These are phyloP conservation scores for Fraxinus angustifolia DNA, from an alignment of 305 asterid species.

Conservation along the genomic window DNA sequence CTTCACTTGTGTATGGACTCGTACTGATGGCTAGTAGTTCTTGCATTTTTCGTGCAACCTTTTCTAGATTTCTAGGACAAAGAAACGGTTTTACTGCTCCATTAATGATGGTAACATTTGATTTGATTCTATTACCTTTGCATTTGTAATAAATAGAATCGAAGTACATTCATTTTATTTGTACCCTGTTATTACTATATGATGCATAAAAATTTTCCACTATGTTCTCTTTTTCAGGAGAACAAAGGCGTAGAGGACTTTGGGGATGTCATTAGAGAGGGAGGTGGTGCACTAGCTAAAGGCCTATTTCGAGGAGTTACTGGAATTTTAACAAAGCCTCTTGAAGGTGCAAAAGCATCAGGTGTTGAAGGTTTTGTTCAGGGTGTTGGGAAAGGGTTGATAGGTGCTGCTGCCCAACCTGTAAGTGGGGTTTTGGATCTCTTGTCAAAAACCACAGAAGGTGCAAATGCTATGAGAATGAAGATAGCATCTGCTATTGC, in stretches of 20 bases:
- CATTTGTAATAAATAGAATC: neutral
- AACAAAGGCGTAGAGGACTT: slow-evolving; percentile 96
- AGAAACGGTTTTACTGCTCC: neutral
- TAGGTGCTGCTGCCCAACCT: slow-evolving; percentile 99
- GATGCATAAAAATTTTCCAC: slow-evolving; percentile 11
- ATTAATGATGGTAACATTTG: neutral
- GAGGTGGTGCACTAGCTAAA: slow-evolving; percentile 98
- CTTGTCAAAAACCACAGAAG: slow-evolving; percentile 96
- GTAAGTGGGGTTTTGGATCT: slow-evolving; percentile 98
- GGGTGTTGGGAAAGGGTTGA: slow-evolving; percentile 97
- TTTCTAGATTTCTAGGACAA: neutral
- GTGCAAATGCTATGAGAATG: slow-evolving; percentile 99
- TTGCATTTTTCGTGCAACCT: neutral
- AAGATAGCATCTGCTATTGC: slow-evolving; percentile 94
- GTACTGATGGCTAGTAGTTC: neutral
- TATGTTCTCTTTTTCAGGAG: slow-evolving; percentile 45
- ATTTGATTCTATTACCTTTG: neutral
- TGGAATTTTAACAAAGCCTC: slow-evolving; percentile 97
- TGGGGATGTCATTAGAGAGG: slow-evolving; percentile 97
- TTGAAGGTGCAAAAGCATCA: slow-evolving; percentile 99
- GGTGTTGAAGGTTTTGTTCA: slow-evolving; percentile 99
- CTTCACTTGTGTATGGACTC: neutral
- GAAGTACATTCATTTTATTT: neutral
- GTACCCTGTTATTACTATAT: slow-evolving; percentile 3
- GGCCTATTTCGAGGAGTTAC: slow-evolving; percentile 96